These are phyloP conservation scores for Hypseocharis bilobata DNA, from an alignment of 441 rosid species.

Conservation along the genomic window DNA sequence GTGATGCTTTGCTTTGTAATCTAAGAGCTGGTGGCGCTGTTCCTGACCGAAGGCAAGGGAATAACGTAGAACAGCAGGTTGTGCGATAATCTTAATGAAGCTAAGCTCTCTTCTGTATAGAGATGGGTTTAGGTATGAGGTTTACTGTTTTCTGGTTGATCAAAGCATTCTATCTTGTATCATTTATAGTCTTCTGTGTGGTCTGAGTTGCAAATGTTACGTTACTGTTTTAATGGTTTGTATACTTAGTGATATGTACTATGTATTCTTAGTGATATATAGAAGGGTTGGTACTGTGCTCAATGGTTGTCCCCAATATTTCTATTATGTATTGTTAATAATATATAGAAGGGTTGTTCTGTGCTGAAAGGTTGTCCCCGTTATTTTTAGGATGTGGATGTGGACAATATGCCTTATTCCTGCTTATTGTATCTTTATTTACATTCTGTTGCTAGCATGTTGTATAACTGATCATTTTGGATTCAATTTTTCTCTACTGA, in stretches of 20 bases:
- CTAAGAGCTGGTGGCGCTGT: slow-evolving; percentile 38
- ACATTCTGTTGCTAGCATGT: too few relatives aligned
- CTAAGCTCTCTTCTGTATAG: not conserved
- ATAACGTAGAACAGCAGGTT: slow-evolving; percentile 29
- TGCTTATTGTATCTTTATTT: too few relatives aligned
- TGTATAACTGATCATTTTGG: too few relatives aligned
- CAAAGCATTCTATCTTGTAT: not conserved
- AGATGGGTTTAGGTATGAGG: slow-evolving; percentile 7
- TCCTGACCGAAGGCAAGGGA: slow-evolving; percentile 30
- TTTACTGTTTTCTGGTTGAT: not conserved
- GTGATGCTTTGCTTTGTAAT: slow-evolving; percentile 70
- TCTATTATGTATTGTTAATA: not conserved
- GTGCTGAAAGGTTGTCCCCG: not conserved
- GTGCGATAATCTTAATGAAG: slow-evolving; percentile 22
- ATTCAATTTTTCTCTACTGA: too few relatives aligned
- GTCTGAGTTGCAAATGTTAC: not conserved
- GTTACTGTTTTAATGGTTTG: not conserved
- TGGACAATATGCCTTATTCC: too few relatives aligned
- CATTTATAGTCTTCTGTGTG: not conserved
- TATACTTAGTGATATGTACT: too few relatives aligned
- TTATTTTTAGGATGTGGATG: too few relatives aligned
- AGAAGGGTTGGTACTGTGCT: not conserved
- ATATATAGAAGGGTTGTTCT: not conserved
- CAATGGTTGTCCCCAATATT: not conserved
- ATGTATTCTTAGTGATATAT: not conserved